A percentile compares a stretch with the other conserved stretches of the same genome.
Conservation (phyloP, 1,284 basidiomycete genomes). For the Xanthoconium separans region DNA sequence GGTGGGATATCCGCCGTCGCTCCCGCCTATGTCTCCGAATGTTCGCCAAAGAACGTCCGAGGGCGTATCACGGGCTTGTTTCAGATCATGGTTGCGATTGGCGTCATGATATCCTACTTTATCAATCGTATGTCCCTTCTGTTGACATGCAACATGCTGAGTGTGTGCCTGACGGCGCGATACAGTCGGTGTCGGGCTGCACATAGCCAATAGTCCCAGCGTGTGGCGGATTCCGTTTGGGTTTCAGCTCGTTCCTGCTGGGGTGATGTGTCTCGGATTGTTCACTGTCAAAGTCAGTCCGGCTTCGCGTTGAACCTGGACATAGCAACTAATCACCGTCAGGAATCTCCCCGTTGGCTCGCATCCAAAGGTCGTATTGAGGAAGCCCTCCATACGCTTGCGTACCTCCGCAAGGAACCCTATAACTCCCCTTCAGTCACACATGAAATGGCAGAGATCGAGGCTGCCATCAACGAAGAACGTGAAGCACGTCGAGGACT, state of each 20-base stretch:
- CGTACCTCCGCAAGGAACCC: constrained; percentile 55
- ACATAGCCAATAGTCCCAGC: constrained; percentile 45
- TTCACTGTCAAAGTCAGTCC: constrained; percentile 59
- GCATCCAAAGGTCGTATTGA: constrained; percentile 51
- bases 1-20: constrained; percentile 63
- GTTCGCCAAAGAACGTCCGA: constrained; percentile 70
- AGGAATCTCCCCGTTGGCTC: constrained; percentile 69
- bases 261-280: constrained; percentile 73
- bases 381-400: constrained; percentile 52
- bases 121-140: constrained; percentile 57
- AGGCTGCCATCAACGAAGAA: constrained; percentile 67
- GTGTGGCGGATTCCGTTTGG: constrained; percentile 78
- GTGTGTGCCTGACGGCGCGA: neutral
- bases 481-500: constrained; percentile 53
- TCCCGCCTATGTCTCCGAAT: constrained; percentile 78
- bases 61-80: constrained; percentile 75
- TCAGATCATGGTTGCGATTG: constrained; percentile 78
- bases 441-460: constrained; percentile 58
- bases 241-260: constrained; percentile 74
- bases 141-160: neutral
- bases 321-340: constrained; percentile 27
- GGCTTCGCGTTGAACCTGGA: constrained; percentile 17
- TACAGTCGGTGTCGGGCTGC: constrained; percentile 59
- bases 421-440: constrained; percentile 49
- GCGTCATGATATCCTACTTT: constrained; percentile 79